A percentile compares a stretch with the other conserved stretches of the same genome.
phyloP scores from a whole-genome alignment of 495 filamentous ascomycete species.

The Trichoderma reesei region DNA sequence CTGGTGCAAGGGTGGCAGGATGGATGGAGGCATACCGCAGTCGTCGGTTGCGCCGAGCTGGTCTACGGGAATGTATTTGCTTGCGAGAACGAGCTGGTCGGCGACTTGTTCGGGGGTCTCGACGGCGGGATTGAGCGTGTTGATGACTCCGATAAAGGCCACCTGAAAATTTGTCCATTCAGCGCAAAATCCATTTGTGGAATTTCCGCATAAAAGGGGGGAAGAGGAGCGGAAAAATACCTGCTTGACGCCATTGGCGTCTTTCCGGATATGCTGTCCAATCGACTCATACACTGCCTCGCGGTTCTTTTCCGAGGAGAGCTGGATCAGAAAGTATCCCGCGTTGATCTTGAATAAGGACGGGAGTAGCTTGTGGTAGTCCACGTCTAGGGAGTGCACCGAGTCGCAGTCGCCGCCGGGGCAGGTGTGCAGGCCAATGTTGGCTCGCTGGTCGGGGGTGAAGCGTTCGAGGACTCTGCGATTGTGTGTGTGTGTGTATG shows the following conservation, averaged over 20 bases:
- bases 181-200: not conserved
- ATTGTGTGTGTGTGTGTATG: not conserved
- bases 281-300: not conserved
- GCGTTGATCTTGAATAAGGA: not conserved
- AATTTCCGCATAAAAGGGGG: too few relatives aligned
- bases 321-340: not conserved
- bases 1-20: too few relatives aligned
- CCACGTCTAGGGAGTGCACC: not conserved
- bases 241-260: not conserved
- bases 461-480: not conserved
- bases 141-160: not conserved
- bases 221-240: not conserved
- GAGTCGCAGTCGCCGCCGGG: not conserved
- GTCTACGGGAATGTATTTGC: not conserved
- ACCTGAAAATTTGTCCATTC: not conserved
- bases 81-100: not conserved
- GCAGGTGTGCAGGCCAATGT: conserved; percentile 2
- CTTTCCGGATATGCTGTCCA: conserved; percentile 2
- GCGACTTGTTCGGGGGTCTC: not conserved
- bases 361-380: not conserved
- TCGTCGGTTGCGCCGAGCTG: not conserved
- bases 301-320: not conserved
- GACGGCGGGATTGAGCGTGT: not conserved
- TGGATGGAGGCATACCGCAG: not conserved
- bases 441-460: not conserved